phyloP scores from a whole-genome alignment of 345 rosid genomes.

The Raphanus sativus region DNA sequence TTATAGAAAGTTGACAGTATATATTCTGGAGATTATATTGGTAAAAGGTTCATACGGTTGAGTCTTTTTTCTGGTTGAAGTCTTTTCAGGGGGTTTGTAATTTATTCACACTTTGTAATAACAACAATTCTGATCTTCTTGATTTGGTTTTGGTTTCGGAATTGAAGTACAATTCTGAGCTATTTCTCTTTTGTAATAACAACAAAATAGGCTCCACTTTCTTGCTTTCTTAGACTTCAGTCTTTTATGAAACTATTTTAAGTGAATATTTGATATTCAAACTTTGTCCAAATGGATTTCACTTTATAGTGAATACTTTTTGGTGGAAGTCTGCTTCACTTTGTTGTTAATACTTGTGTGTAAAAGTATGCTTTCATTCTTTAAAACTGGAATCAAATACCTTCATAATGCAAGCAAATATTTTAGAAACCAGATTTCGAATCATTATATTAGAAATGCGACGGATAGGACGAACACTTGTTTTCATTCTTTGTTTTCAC shows the following conservation, averaged over 20 bases:
- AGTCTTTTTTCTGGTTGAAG: neutral
- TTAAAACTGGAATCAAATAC: neutral
- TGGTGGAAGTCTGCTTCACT: neutral
- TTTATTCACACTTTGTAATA: slow-evolving; percentile 18
- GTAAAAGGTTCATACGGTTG: slow-evolving; percentile 24
- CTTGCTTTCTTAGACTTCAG: neutral
- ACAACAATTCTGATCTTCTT: slow-evolving; percentile 34
- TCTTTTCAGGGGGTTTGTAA: slow-evolving; percentile 17
- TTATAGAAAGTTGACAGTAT: slow-evolving; percentile 32
- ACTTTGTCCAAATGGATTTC: neutral
- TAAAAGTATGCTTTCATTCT: neutral
- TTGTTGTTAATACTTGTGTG: neutral
- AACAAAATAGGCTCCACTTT: neutral
- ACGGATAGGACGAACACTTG: neutral
- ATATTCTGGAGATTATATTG: slow-evolving; percentile 11
- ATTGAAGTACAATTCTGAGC: neutral
- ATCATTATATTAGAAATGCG: neutral
- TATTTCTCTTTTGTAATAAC: neutral
- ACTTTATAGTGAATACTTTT: neutral
- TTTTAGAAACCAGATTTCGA: neutral
- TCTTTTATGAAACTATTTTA: neutral
- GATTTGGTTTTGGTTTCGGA: neutral
- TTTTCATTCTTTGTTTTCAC: neutral
- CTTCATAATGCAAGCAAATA: neutral
- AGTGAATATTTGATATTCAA: neutral